Percentiles rank a stretch among this genome's conserved stretches.
These are phyloP conservation scores for Fusarium sp. DNA, from an alignment of 2,329 filamentous ascomycete genomes.

Conservation along the genomic window DNA sequence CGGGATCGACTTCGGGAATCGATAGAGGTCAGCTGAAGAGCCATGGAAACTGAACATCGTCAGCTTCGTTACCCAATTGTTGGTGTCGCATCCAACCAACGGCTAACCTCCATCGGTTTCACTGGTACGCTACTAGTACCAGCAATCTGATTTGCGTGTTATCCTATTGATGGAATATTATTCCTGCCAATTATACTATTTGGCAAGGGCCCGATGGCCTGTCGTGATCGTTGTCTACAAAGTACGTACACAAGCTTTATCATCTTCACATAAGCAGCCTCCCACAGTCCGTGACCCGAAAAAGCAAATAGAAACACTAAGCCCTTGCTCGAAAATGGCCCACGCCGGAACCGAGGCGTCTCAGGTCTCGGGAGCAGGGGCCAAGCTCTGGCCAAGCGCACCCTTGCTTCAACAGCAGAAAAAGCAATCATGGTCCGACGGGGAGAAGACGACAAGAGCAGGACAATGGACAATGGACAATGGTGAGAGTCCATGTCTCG, in stretches of 20 bases:
- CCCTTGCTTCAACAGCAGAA: conserved; percentile 25
- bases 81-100: conserved; percentile 12
- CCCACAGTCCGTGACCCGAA: conserved; percentile 26
- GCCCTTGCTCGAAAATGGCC: conserved; percentile 30
- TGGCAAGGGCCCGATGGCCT: conserved; percentile 11
- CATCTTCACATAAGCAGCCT: conserved; percentile 40
- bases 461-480: too few relatives aligned
- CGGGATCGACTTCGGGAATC: conserved; percentile 44
- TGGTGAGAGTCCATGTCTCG: too few relatives aligned
- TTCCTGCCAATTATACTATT: conserved; percentile 23
- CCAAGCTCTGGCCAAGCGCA: conserved; percentile 21
- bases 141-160: conserved; percentile 17
- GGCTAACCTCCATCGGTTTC: conserved; percentile 11
- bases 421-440: conserved; percentile 7
- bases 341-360: conserved; percentile 46
- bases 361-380: conserved; percentile 47
- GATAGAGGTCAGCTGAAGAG: conserved; percentile 35
- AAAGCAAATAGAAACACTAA: conserved; percentile 40
- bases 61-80: conserved; percentile 30
- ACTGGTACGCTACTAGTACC: conserved; percentile 4
- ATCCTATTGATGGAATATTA: conserved; percentile 34
- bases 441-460: background rate
- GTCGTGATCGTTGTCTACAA: conserved; percentile 3
- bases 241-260: conserved; percentile 34
- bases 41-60: conserved; percentile 28